These are phyloP conservation scores for Neohortaea acidophila DNA, from an alignment of 495 filamentous ascomycete species.

Conservation along the genomic window DNA sequence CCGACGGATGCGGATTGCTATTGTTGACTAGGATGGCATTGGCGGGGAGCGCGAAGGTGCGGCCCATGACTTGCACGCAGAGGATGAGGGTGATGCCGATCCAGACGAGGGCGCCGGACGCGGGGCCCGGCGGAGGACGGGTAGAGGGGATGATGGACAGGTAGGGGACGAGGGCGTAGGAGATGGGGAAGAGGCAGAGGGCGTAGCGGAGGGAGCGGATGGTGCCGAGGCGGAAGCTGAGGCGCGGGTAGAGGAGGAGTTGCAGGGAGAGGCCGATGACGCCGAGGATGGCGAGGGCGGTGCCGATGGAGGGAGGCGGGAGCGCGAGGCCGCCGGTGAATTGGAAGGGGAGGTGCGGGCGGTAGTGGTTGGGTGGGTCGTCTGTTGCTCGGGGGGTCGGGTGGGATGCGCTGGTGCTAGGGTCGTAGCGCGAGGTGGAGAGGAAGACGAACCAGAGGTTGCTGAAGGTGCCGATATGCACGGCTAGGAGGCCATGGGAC, in stretches of 20 bases:
- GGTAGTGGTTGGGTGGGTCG: constrained; percentile 24
- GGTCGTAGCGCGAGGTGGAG: constrained; percentile 41
- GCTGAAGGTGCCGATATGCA: constrained; percentile 64
- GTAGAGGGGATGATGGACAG: constrained; percentile 42
- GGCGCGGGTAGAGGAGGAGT: constrained; percentile 50
- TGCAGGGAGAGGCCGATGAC: constrained; percentile 54
- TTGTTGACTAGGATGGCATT: constrained; percentile 59
- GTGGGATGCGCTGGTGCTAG: constrained; percentile 19
- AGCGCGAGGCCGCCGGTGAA: constrained; percentile 63
- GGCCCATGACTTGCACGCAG: constrained; percentile 50
- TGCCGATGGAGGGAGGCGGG: constrained; percentile 49
- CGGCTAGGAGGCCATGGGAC: constrained; percentile 49
- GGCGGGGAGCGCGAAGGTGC: constrained; percentile 55
- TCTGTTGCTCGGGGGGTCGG: constrained; percentile 38
- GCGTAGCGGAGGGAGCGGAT: constrained; percentile 42
- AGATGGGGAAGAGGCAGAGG: constrained; percentile 47
- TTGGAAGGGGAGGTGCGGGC: constrained; percentile 37
- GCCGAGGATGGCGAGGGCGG: constrained; percentile 55
- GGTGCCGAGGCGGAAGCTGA: constrained; percentile 47
- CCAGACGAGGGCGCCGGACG: constrained; percentile 48
- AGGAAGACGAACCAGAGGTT: constrained; percentile 59
- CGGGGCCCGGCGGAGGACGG: constrained; percentile 25
- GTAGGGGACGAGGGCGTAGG: constrained; percentile 53
- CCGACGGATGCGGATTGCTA: constrained; percentile 41
- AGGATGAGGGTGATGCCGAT: constrained; percentile 47